phyloP scores from a whole-genome alignment of 441 rosid species.

The Macaranga tanarius region DNA sequence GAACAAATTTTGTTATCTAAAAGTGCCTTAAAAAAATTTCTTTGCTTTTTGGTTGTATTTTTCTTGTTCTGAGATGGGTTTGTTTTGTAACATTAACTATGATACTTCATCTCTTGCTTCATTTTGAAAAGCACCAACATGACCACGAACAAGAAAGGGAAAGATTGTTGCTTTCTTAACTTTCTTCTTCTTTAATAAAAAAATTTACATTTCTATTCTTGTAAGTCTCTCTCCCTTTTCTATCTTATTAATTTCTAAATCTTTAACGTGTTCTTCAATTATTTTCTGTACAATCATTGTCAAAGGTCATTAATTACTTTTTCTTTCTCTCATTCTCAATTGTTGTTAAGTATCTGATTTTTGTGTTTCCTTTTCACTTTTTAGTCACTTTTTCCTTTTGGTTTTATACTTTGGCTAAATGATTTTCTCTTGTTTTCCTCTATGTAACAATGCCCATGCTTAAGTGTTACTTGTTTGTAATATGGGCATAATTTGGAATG shows the following conservation, averaged over 20 bases:
- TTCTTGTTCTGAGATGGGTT: neutral
- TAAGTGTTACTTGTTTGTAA: neutral
- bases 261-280: conserved; percentile 6
- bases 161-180: conserved; percentile 40
- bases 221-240: conserved; percentile 23
- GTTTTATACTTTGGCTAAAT: neutral
- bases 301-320: conserved; percentile 25
- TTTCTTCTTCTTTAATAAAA: conserved; percentile 14
- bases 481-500: conserved; percentile 11
- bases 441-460: neutral
- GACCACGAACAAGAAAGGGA: neutral
- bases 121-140: conserved; percentile 20
- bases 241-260: conserved; percentile 15
- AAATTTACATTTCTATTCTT: conserved; percentile 37
- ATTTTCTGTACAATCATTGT: conserved; percentile 9
- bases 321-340: conserved; percentile 3
- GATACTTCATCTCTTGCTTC: conserved; percentile 51
- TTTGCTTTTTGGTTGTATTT: too few species aligned
- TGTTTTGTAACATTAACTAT: neutral
- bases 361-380: conserved; percentile 2
- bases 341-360: neutral
- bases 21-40: too few species aligned
- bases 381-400: conserved; percentile 5
- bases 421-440: conserved; percentile 13
- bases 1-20: too few species aligned